Evolutionary conservation across 1,284 basidiomycete species (phyloP).

Genomic region (Pseudozyma sp.): DNA sequence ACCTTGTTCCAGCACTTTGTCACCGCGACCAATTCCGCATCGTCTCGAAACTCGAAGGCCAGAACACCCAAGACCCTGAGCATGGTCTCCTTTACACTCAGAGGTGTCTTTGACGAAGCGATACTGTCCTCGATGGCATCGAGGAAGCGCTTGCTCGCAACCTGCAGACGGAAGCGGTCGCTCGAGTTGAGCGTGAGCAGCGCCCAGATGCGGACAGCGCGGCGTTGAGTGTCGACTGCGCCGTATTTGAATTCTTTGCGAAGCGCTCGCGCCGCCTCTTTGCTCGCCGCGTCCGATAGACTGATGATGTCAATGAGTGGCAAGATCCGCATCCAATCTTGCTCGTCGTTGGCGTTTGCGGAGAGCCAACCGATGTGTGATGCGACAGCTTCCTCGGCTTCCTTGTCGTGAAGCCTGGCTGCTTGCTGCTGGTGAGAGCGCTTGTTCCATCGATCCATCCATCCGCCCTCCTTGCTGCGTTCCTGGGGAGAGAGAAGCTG

Average conservation of each 20-base stretch:
- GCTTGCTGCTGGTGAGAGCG: slow-evolving; percentile 26
- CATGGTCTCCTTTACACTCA: slow-evolving; percentile 57
- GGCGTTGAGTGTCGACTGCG: slow-evolving; percentile 37
- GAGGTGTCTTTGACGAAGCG: slow-evolving; percentile 50
- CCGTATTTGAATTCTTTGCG: slow-evolving; percentile 63
- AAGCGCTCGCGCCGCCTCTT: slow-evolving; percentile 60
- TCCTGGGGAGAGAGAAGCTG: slow-evolving; percentile 6
- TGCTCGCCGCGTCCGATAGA: slow-evolving; percentile 56
- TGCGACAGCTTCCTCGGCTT: slow-evolving; percentile 25
- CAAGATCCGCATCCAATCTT: slow-evolving; percentile 53
- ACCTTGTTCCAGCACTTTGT: slow-evolving; percentile 63
- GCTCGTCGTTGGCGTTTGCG: slow-evolving; percentile 22
- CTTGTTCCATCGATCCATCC: slow-evolving; percentile 46
- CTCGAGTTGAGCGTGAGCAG: slow-evolving; percentile 53
- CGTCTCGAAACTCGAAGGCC: slow-evolving; percentile 55
- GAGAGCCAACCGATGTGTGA: slow-evolving; percentile 48
- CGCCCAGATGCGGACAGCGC: slow-evolving; percentile 58
- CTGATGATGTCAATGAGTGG: slow-evolving; percentile 39
- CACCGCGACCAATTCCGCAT: slow-evolving; percentile 45
- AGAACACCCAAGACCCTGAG: slow-evolving; percentile 56
- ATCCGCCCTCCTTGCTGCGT: slow-evolving; percentile 36
- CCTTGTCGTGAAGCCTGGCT: slow-evolving; percentile 31
- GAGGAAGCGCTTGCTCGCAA: slow-evolving; percentile 60
- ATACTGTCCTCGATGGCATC: slow-evolving; percentile 56
- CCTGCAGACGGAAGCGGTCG: slow-evolving; percentile 57